These are phyloP conservation scores for Rhizoclosmatium globosum DNA, from an alignment of 192 early-diverging fungal species.

Conservation along the genomic window DNA sequence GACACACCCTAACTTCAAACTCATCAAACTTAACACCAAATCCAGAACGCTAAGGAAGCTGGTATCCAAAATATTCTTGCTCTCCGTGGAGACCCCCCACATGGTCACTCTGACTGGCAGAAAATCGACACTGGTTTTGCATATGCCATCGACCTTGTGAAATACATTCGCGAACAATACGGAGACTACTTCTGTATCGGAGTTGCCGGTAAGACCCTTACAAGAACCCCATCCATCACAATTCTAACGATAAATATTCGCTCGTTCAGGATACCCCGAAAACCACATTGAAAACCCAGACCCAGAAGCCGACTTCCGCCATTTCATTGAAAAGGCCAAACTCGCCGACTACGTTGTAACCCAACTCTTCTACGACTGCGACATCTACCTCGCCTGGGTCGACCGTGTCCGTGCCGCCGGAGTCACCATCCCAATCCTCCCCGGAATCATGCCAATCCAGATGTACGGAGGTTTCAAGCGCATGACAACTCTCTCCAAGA, in stretches of 20 bases:
- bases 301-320: conserved; percentile 77
- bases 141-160: conserved; percentile 89
- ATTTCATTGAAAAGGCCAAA: conserved; percentile 89
- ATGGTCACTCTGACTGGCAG: conserved; percentile 84
- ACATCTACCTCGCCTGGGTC: conserved; percentile 85
- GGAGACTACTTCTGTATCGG: conserved; percentile 97
- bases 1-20: neutral
- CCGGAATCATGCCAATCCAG: conserved; percentile 98
- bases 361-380: conserved; percentile 95
- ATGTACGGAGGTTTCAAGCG: conserved; percentile 91
- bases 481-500: conserved; percentile 89
- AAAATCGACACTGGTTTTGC: conserved; percentile 87
- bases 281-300: conserved; percentile 82
- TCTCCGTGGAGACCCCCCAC: conserved; percentile 93
- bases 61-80: conserved; percentile 98
- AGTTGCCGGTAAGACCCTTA: conserved; percentile 74
- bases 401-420: conserved; percentile 77
- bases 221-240: neutral
- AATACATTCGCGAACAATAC: conserved; percentile 87
- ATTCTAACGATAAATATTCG: neutral
- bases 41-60: conserved; percentile 78
- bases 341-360: conserved; percentile 93
- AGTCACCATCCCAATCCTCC: conserved; percentile 76
- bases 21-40: neutral
- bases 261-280: conserved; percentile 78